Evolutionary conservation across 805 yeast genomes (phyloP), one percentile per base, ranked within the genome.

Genomic region (Metschnikowia noctiluminum): DNA sequence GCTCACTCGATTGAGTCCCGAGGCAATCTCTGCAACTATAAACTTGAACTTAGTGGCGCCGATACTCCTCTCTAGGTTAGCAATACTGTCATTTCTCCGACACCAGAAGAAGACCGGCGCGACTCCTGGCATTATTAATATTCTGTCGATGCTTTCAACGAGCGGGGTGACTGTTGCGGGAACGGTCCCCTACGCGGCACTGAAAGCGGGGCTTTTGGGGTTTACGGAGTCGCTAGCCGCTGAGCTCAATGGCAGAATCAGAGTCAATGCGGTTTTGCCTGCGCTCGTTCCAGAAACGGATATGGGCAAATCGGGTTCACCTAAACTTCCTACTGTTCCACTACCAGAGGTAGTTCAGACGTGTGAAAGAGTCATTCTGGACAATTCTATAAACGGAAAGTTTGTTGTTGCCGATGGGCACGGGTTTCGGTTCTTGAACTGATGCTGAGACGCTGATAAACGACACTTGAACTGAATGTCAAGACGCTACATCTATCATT

Each of bases 131-230:
- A 79, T 89, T 12, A 59, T 88, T 31, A 87, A 85, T 59, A 65
- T 89, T 0, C 79, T 92, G 2, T 87, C 95, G 0, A 74, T 85
- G 7, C 66, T 89, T 21, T 80, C 85, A 0, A 40, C 68, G 3
- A 67, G 73, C 0, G 61, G 62, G 10, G 43, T 55, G 5, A 52
- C 57, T 1, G 52, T 70, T 0, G 74, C 77, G 3, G 95, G 95
- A 1, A 76, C 89, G 0, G 53, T 81, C 0, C 83, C 83, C 0
- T 89, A 89, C 56, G 69, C 85, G 0, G 87, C 90, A 0, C 70
- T 85, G 45, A 89, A 89, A 60, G 82, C 85, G 0, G 96, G 89
- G 0, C 58, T 89, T 3, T 65, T 78, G 42, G 85, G 85, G 3
- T 81, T 88, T 56, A 78, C 89, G 0, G 65, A 70, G 40, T 63